Evolutionary conservation across 2,329 filamentous ascomycete species (phyloP).

Genomic region (Aspergillus candidus): DNA sequence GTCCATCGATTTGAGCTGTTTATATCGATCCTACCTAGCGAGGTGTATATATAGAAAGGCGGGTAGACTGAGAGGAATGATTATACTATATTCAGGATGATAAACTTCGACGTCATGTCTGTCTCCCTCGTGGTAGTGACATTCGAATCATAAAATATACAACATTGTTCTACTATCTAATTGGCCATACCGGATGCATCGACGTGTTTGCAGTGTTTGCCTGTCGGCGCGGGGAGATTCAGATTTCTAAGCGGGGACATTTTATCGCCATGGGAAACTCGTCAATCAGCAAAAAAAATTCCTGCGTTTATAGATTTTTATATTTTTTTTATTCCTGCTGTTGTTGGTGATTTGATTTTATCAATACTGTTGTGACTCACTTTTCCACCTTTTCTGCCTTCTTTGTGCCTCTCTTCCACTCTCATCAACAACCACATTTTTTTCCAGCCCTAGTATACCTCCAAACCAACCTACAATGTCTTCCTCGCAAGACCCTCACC

Average conservation of each 20-base stretch:
- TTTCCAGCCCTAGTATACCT: background rate
- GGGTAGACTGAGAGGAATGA: no score
- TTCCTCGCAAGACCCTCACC: slow-evolving; percentile 29
- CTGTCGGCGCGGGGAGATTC: slow-evolving; percentile 17
- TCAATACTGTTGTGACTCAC: no score
- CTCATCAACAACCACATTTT: background rate
- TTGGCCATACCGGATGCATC: no score
- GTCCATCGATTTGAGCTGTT: background rate
- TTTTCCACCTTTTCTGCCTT: background rate
- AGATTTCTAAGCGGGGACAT: slow-evolving; percentile 25
- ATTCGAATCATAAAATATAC: no score
- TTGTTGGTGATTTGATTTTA: no score
- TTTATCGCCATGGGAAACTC: slow-evolving; percentile 7
- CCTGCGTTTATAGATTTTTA: slow-evolving; percentile 1
- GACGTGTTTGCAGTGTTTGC: slow-evolving; percentile 21
- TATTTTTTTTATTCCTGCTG: no score
- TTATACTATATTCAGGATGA: no score
- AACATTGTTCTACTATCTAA: no score
- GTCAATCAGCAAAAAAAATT: slow-evolving; percentile 7
- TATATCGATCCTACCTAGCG: background rate
- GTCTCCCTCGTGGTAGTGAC: no score
- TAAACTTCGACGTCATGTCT: no score
- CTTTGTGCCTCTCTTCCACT: background rate
- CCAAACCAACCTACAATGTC: slow-evolving; percentile 23
- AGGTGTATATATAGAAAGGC: background rate